Percentiles rank a stretch among this genome's conserved stretches.
Conservation (phyloP, 495 filamentous ascomycete genomes). For the Penicillium arizonense region DNA sequence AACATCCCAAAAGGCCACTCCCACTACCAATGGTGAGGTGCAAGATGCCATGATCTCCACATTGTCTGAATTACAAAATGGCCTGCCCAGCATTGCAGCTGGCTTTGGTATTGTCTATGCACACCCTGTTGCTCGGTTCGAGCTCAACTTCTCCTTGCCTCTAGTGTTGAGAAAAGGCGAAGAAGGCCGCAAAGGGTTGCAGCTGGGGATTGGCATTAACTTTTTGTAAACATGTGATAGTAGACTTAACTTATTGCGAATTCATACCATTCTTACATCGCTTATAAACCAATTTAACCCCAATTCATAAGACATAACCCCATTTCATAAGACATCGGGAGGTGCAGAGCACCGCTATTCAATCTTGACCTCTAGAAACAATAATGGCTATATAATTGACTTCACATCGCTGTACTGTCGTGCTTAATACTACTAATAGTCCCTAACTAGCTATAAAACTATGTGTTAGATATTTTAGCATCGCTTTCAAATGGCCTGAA, state of each 20-base stretch:
- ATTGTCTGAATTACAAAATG: constrained; percentile 64
- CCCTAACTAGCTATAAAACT: too few relatives aligned
- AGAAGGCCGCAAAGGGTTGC: constrained; percentile 83
- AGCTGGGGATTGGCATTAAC: constrained; percentile 90
- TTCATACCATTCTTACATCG: neutral
- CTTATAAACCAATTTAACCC: neutral
- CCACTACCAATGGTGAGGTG: constrained; percentile 54
- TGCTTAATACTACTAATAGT: too few relatives aligned
- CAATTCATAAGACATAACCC: too few relatives aligned
- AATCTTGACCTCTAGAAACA: too few relatives aligned
- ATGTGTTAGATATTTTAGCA: too few relatives aligned
- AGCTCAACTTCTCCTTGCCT: constrained; percentile 91
- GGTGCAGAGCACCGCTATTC: too few relatives aligned
- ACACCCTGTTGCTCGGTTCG: constrained; percentile 86
- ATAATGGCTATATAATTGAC: too few relatives aligned
- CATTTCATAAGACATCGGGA: too few relatives aligned
- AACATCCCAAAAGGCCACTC: constrained; percentile 49
- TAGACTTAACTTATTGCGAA: neutral
- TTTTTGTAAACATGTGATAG: constrained; percentile 60
- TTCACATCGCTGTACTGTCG: too few relatives aligned
- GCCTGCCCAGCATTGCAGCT: constrained; percentile 80
- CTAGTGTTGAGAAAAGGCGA: constrained; percentile 78
- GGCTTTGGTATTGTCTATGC: constrained; percentile 92
- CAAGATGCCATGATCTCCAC: constrained; percentile 50
- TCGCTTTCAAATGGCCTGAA: too few relatives aligned